A percentile compares a stretch with the other conserved stretches of the same genome.
These are phyloP conservation scores for Cystobasidium sp. DNA, from an alignment of 1,284 basidiomycete genomes.

Conservation along the genomic window DNA sequence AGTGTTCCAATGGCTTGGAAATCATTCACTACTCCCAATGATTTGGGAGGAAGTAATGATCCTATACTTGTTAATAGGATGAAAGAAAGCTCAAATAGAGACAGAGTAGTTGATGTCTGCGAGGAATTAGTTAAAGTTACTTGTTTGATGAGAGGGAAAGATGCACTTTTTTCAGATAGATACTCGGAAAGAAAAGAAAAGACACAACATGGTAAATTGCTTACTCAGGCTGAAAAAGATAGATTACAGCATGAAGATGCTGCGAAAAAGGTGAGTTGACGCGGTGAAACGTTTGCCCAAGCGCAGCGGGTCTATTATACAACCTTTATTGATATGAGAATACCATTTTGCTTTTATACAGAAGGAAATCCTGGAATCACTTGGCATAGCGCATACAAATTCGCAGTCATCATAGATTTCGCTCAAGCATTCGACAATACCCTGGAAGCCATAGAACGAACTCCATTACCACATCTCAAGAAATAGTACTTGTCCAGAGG, in stretches of 20 bases:
- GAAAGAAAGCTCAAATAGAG: slow-evolving; percentile 57
- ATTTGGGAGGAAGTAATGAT: background rate
- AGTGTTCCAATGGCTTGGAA: slow-evolving; percentile 58
- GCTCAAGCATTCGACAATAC: background rate
- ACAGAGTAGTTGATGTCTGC: slow-evolving; percentile 58
- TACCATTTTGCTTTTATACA: background rate
- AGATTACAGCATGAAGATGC: background rate
- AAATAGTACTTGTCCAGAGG: too few relatives aligned
- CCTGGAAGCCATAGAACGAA: too few relatives aligned
- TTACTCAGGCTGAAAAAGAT: slow-evolving; percentile 55
- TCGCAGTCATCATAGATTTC: background rate
- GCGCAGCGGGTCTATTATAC: background rate
- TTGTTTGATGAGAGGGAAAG: slow-evolving; percentile 53
- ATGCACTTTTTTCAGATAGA: slow-evolving; percentile 54
- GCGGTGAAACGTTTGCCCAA: background rate
- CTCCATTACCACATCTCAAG: too few relatives aligned
- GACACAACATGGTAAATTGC: slow-evolving; percentile 53
- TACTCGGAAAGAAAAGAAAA: slow-evolving; percentile 57
- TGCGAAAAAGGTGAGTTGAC: background rate
- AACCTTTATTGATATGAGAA: background rate
- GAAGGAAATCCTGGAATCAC: background rate
- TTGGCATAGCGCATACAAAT: background rate
- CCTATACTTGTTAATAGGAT: slow-evolving; percentile 47
- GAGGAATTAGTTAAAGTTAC: slow-evolving; percentile 57
- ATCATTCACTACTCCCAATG: slow-evolving; percentile 50